phyloP scores from a whole-genome alignment of 257 asterid species.

The Nicotiana undulata region DNA sequence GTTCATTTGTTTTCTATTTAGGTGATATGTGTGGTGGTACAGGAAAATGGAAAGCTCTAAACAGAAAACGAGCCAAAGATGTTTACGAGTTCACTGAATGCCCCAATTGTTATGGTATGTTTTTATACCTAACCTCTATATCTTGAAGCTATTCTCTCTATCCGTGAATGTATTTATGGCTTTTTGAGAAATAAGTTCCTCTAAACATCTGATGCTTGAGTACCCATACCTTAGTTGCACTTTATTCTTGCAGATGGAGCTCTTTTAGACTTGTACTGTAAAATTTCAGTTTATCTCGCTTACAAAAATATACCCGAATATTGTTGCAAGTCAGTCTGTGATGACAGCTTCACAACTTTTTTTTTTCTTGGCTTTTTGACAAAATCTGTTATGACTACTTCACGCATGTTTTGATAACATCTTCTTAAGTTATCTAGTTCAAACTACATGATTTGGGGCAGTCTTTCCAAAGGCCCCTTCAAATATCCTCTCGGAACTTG shows the following conservation, averaged over 20 bases:
- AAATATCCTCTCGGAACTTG: neutral
- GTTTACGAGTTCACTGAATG: constrained; percentile 94
- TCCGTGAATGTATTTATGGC: neutral
- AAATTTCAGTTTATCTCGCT: too few relatives aligned
- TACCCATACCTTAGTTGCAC: neutral
- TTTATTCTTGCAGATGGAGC: too few relatives aligned
- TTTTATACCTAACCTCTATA: neutral
- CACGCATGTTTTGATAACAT: too few relatives aligned
- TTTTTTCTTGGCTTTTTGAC: too few relatives aligned
- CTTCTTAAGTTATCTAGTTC: neutral
- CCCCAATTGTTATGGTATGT: constrained; percentile 93
- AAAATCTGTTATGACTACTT: too few relatives aligned
- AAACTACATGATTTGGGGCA: neutral
- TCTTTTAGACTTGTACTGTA: too few relatives aligned
- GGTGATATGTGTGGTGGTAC: constrained; percentile 99
- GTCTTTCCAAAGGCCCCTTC: neutral
- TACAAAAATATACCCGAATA: too few relatives aligned
- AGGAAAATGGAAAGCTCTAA: constrained; percentile 99
- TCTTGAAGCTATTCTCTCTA: neutral
- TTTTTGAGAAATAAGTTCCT: neutral
- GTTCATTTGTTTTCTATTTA: constrained; percentile 45
- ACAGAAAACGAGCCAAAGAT: constrained; percentile 93
- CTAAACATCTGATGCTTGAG: neutral
- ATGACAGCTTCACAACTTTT: too few relatives aligned
- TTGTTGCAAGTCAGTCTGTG: too few relatives aligned